Evolutionary conservation across 2,329 filamentous ascomycete species (phyloP).

Genomic region (Botrytis porri): DNA sequence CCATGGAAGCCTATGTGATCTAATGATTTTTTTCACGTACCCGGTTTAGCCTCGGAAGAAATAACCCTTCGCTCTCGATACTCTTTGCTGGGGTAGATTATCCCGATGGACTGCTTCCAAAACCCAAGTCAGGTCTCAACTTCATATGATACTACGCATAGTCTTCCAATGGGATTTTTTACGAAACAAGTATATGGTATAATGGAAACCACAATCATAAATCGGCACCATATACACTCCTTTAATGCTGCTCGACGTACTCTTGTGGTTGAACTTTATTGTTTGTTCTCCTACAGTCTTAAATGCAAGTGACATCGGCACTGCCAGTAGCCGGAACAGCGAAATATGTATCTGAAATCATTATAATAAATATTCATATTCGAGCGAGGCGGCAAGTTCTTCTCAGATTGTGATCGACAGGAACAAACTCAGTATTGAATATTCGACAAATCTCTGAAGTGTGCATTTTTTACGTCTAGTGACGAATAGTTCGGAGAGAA

Average conservation of each 20-base stretch:
- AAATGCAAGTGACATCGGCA: no score
- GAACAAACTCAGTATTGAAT: not conserved
- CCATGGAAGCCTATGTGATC: not conserved
- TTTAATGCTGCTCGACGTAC: no score
- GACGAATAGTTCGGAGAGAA: no score
- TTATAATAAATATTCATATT: not conserved
- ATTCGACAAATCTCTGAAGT: not conserved
- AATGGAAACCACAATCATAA: not conserved
- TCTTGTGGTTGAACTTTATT: no score
- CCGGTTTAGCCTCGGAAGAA: not conserved
- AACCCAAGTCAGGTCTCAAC: not conserved
- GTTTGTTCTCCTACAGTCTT: no score
- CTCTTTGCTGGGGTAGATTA: not conserved
- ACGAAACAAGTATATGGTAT: not conserved
- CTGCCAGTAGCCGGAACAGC: not conserved
- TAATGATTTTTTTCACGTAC: not conserved
- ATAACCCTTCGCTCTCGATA: not conserved
- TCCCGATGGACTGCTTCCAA: not conserved
- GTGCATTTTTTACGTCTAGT: no score
- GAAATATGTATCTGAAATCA: not conserved
- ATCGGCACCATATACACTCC: not conserved
- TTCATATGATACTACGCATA: not conserved
- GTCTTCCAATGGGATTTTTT: not conserved
- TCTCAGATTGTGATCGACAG: not conserved
- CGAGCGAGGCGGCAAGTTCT: not conserved